phyloP scores from a whole-genome alignment of 768 basidiomycete species.

The Suillus americanus region DNA sequence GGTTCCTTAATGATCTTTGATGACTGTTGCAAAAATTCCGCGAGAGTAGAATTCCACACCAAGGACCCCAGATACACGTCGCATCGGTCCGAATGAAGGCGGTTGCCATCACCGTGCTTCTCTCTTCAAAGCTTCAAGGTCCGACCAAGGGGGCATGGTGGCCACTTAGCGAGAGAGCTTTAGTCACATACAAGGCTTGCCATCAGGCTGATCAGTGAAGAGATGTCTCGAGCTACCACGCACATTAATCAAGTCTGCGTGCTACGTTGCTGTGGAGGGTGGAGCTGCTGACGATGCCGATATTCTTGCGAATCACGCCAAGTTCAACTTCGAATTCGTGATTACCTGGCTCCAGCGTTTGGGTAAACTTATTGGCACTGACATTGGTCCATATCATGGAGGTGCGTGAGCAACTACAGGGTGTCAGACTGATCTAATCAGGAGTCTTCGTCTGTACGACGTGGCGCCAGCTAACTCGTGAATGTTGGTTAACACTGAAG shows the following conservation, averaged over 20 bases:
- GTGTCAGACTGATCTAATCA: neutral
- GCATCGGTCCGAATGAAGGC: neutral
- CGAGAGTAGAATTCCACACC: neutral
- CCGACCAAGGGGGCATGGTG: neutral
- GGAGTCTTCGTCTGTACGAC: neutral
- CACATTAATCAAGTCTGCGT: neutral
- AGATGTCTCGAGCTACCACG: neutral
- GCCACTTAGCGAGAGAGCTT: neutral
- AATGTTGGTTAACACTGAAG: constrained; percentile 7
- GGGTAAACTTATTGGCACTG: neutral
- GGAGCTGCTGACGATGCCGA: neutral
- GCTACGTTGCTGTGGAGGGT: neutral
- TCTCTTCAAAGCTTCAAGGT: neutral
- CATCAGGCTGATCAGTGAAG: neutral
- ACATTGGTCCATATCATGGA: neutral
- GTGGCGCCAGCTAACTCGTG: constrained; percentile 7
- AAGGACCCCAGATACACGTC: constrained; percentile 1
- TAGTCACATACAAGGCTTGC: neutral
- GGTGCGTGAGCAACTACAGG: neutral
- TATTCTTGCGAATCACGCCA: neutral
- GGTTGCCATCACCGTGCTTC: neutral
- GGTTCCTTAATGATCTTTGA: constrained; percentile 10
- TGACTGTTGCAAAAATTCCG: constrained; percentile 4
- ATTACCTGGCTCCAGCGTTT: neutral
- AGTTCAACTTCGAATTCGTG: neutral